phyloP scores from a whole-genome alignment of 192 early-diverging fungal genomes.

The Allomyces macrogynus region DNA sequence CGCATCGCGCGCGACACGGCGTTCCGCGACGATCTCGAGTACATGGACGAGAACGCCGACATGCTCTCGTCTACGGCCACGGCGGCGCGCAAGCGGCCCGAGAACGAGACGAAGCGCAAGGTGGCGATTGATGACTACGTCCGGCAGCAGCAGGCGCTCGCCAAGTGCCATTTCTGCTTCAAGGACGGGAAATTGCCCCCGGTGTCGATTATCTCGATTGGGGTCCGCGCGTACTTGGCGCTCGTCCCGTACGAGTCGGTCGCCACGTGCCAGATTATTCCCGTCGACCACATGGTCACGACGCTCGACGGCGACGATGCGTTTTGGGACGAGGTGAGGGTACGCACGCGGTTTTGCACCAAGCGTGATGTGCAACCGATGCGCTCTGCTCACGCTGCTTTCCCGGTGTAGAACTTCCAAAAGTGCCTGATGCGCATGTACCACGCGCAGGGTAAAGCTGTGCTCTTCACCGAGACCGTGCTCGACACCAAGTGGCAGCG shows the following conservation, averaged over 20 bases:
- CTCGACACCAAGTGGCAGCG: slow-evolving; percentile 29
- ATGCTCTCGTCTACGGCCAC: slow-evolving; percentile 35
- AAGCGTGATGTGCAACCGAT: too few relatives aligned
- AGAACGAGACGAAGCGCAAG: slow-evolving; percentile 25
- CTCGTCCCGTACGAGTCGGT: slow-evolving; percentile 54
- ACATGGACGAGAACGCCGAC: slow-evolving; percentile 78
- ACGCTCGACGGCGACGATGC: slow-evolving; percentile 79
- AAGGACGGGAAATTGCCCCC: slow-evolving; percentile 42
- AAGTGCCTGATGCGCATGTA: slow-evolving; percentile 85
- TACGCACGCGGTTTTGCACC: slow-evolving; percentile 7
- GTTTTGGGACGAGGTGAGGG: slow-evolving; percentile 77
- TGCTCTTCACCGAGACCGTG: slow-evolving; percentile 81
- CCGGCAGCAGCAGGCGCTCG: slow-evolving; percentile 35
- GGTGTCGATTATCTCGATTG: slow-evolving; percentile 53
- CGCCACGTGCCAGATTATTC: slow-evolving; percentile 64
- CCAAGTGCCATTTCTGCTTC: slow-evolving; percentile 59
- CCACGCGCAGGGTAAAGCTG: slow-evolving; percentile 37
- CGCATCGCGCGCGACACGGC: not conserved
- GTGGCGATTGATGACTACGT: slow-evolving; percentile 32
- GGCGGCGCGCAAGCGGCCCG: slow-evolving; percentile 35
- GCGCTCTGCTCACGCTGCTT: too few relatives aligned
- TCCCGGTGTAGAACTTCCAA: slow-evolving; percentile 55
- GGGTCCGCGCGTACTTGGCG: slow-evolving; percentile 54
- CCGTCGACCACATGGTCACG: slow-evolving; percentile 59
- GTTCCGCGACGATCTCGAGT: slow-evolving; percentile 53